Base-by-base conservation (phyloP, 2,329 filamentous ascomycete species). In the Pyrenophora graminea region DNA sequence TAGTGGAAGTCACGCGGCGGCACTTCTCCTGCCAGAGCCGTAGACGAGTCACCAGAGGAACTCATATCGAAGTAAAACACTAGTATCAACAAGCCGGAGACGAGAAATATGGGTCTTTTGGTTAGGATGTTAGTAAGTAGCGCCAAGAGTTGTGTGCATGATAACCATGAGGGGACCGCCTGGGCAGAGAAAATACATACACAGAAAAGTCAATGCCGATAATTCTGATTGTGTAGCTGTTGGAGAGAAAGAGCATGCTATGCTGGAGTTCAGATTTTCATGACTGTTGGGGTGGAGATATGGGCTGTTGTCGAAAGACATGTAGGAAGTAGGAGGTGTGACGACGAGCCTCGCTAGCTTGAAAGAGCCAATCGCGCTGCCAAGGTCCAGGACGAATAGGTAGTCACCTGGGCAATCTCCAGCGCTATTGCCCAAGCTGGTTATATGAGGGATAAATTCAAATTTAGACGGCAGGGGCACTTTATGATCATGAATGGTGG, bases 1-100 rank as follows among this genome's bases (percentile, higher is more conserved):
- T 85, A 81, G 53, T 82, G 77, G 19, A 59, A 66, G 15, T 57
- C 48, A 17, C 30, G 45, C 6, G 50, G 48, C 23, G 45, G 41
- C 4, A 32, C 38, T 30, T 53, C 46, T 30, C 51, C 46, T 2
- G 50, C 46, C 3, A 51, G 48, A 1, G 43, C 23, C 1, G 39
- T 23, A 12, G 44, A 27, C 2, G 36, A 21, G 1, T 33, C 9
- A 10, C 36, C 23, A 6, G 33, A 37, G 9, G 41, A 34, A 18
- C 51, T 42, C 43, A 55, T 53, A 10, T 15, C 48, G 33, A 56
- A 48, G 39, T 62, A 58, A 23, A 51, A 46, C 12, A 55, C 1
- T 2, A 55, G 39, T 12, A 62, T 39, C 4, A 58, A 25, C 13
- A 53, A 1, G 1, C 45, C 39, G 3, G 51, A 60, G 2, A 55